Evolutionary conservation across 306 rosid species (phyloP).

Genomic region (Alnus rubra): DNA sequence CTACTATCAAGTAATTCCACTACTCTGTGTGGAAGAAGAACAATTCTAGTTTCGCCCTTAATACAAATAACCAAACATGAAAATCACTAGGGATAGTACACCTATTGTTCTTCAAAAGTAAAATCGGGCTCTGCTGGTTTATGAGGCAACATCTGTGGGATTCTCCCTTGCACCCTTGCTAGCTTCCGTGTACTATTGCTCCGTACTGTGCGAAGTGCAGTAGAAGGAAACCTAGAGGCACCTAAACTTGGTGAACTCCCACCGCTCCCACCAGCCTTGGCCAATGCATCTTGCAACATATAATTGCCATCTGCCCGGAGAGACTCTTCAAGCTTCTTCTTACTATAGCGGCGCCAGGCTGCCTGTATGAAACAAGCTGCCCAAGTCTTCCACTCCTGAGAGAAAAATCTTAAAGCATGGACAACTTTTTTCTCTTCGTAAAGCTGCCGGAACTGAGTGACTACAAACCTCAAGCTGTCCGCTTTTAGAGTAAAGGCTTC

Average conservation of each 20-base stretch:
- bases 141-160: conserved; percentile 23
- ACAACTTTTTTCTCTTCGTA: conserved; percentile 76
- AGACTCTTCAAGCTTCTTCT: conserved; percentile 24
- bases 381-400: conserved; percentile 95
- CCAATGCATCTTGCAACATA: conserved; percentile 81
- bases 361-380: conserved; percentile 95
- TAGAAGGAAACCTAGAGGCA: conserved; percentile 89
- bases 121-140: too few species aligned
- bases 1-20: neutral
- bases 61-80: conserved; percentile 15
- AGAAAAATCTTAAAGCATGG: conserved; percentile 80
- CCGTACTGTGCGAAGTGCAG: conserved; percentile 64
- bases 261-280: conserved; percentile 61
- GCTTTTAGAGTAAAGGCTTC: conserved; percentile 92
- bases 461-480: conserved; percentile 74
- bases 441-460: conserved; percentile 82
- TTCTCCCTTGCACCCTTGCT: conserved; percentile 66
- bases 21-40: neutral
- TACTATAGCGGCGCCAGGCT: conserved; percentile 76
- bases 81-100: neutral
- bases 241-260: conserved; percentile 60
- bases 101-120: too few species aligned
- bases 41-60: neutral
- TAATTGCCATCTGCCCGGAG: conserved; percentile 69
- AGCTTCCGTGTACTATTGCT: conserved; percentile 57